Conservation (phyloP, 2,329 filamentous ascomycete genomes). For the Microdochium paspali region DNA sequence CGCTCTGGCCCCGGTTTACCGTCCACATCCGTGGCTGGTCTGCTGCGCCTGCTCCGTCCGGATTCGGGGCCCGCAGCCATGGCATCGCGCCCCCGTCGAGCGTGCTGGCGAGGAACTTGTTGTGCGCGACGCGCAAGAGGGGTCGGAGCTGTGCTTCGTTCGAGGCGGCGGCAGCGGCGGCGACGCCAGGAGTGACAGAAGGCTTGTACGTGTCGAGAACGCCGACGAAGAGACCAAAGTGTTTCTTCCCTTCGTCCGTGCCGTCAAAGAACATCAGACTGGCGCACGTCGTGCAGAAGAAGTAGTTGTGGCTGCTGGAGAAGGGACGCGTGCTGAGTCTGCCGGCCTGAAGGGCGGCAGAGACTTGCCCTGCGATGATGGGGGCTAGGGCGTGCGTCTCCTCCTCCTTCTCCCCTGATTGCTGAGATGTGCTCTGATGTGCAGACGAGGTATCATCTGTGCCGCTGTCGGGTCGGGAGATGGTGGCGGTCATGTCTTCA, state of each 20-base stretch:
- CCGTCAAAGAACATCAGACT: not conserved
- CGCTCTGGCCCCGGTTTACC: not conserved
- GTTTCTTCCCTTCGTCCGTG: not conserved
- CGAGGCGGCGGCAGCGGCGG: no score
- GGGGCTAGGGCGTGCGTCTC: not conserved
- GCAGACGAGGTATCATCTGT: no score
- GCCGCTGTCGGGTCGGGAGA: no score
- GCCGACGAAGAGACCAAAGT: not conserved
- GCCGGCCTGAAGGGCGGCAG: not conserved
- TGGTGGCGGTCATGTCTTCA: not conserved
- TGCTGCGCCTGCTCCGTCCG: not conserved
- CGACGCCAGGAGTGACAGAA: not conserved
- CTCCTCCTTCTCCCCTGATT: not conserved
- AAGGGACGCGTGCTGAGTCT: not conserved
- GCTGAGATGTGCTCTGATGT: no score
- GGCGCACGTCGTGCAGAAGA: not conserved
- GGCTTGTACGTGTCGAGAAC: not conserved
- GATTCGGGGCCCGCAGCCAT: not conserved
- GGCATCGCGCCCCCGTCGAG: not conserved
- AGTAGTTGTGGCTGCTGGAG: not conserved
- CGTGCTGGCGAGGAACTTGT: not conserved
- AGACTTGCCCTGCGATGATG: not conserved
- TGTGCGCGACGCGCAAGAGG: not conserved
- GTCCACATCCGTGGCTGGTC: not conserved
- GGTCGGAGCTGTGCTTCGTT: not conserved